Percentiles rank a stretch among this genome's conserved stretches.
Evolutionary conservation across 331 rosid genomes (phyloP).

Genomic region (Pyrus hybrid): DNA sequence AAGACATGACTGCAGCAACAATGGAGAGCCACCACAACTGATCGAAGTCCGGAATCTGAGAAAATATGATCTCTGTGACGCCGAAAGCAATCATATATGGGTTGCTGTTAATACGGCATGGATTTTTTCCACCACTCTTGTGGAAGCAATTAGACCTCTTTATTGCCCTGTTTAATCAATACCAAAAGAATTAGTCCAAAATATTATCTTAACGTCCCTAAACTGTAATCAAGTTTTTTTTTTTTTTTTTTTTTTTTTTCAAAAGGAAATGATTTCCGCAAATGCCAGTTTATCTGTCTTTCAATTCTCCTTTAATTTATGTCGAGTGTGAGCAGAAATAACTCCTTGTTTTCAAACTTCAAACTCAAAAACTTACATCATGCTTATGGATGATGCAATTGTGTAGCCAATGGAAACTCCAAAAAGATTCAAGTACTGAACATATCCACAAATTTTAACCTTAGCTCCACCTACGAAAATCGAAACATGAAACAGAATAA

Average conservation of each 20-base stretch:
- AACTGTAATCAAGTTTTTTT: neutral
- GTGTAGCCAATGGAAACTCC: conserved; percentile 34
- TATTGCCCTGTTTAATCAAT: conserved; percentile 22
- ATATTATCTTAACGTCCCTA: neutral
- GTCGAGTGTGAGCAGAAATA: neutral
- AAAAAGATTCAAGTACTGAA: conserved; percentile 26
- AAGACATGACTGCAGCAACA: conserved; percentile 36
- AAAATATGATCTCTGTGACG: conserved; percentile 18
- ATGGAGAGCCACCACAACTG: conserved; percentile 39
- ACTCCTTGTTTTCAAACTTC: neutral
- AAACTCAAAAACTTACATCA: conserved; percentile 22
- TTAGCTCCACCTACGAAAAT: conserved; percentile 17
- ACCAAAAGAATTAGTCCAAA: neutral
- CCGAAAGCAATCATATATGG: conserved; percentile 31
- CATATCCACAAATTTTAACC: conserved; percentile 22
- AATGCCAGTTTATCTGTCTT: neutral
- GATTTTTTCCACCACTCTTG: conserved; percentile 24
- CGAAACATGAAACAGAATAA: neutral
- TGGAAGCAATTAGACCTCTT: conserved; percentile 36
- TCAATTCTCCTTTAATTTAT: too few species aligned
- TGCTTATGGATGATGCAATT: conserved; percentile 32
- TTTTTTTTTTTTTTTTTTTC: too few species aligned
- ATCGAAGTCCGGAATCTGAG: conserved; percentile 31
- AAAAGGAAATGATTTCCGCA: neutral
- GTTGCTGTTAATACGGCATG: conserved; percentile 28